Evolutionary conservation across 106 monocot genomes (phyloP).

Genomic region (Dactylorhiza incarnata): DNA sequence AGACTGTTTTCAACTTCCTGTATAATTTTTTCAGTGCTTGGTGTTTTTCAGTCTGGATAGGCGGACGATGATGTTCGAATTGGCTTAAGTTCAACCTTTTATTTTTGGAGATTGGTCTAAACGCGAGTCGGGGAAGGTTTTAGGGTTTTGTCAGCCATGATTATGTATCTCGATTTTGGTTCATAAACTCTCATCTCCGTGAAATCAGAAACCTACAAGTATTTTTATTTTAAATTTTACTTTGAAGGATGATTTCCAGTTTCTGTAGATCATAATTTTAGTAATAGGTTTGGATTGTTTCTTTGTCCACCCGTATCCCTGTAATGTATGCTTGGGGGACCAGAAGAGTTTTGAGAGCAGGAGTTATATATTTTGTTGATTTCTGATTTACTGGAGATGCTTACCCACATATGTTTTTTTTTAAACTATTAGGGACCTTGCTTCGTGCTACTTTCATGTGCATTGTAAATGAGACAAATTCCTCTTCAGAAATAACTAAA

Average conservation of each 20-base stretch:
- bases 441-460: too few relatives aligned
- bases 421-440: not conserved
- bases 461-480: too few relatives aligned
- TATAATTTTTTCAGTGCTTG: not conserved
- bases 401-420: not conserved
- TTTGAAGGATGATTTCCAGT: not conserved
- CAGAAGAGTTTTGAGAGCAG: too few relatives aligned
- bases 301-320: not conserved
- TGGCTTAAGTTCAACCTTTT: not conserved
- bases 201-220: not conserved
- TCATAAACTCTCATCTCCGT: not conserved
- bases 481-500: not conserved
- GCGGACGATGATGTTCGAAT: not conserved
- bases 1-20: not conserved
- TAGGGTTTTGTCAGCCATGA: not conserved
- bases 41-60: not conserved
- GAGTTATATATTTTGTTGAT: too few relatives aligned
- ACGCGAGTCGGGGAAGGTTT: not conserved
- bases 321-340: too few relatives aligned
- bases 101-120: not conserved
- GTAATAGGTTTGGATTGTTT: not conserved
- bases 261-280: not conserved
- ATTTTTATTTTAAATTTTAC: not conserved
- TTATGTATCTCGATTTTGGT: not conserved
- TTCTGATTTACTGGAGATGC: not conserved